These are phyloP conservation scores for Eucalyptus fibrosa DNA, from an alignment of 345 rosid genomes.

Conservation along the genomic window DNA sequence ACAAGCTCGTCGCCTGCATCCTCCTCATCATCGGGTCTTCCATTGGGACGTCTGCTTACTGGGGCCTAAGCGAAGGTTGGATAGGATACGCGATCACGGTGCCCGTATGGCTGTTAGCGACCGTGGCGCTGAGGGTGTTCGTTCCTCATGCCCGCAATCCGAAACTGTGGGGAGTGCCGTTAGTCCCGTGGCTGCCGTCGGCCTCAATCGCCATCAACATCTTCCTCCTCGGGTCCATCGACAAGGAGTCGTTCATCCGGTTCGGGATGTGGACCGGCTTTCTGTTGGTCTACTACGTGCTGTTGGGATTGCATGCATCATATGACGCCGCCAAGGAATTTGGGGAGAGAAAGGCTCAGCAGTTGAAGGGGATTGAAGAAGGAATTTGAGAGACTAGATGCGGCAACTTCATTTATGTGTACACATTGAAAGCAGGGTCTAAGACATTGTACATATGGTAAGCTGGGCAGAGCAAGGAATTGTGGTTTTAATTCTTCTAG, in stretches of 20 bases:
- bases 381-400: not conserved
- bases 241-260: conserved; percentile 36
- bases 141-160: conserved; percentile 68
- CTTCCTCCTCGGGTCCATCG: conserved; percentile 74
- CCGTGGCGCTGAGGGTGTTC: conserved; percentile 16
- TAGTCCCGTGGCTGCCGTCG: conserved; percentile 88
- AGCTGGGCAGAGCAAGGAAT: not conserved
- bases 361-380: conserved; percentile 24
- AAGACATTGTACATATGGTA: not conserved
- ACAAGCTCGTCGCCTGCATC: conserved; percentile 32
- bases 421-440: not conserved
- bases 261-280: conserved; percentile 53
- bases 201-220: conserved; percentile 58
- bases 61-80: conserved; percentile 47
- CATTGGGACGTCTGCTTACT: conserved; percentile 23
- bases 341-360: not conserved
- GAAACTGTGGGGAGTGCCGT: conserved; percentile 75
- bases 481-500: not conserved
- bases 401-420: not conserved
- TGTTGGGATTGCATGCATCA: conserved; percentile 62
- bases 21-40: conserved; percentile 36
- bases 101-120: conserved; percentile 52
- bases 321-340: conserved; percentile 45
- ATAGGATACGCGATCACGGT: conserved; percentile 39
- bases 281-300: conserved; percentile 47